phyloP scores from a whole-genome alignment of 495 filamentous ascomycete genomes.

The Chaetomium cochliodes region DNA sequence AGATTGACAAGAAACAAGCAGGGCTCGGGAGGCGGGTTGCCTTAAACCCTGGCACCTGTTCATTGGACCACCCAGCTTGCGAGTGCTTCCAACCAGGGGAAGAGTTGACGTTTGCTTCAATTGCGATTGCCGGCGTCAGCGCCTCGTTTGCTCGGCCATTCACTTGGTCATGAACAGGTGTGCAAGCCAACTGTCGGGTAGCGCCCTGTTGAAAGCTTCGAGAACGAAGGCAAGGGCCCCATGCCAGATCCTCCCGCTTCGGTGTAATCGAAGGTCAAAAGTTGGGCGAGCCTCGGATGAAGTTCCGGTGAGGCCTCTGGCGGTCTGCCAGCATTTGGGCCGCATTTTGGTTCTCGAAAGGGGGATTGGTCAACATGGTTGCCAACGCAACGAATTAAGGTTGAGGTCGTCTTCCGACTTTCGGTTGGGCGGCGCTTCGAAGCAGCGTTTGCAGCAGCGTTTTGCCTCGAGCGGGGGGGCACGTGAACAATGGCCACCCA shows the following conservation, averaged over 20 bases:
- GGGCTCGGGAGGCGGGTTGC: slow-evolving; percentile 25
- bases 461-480: slow-evolving; percentile 5
- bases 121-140: slow-evolving; percentile 5
- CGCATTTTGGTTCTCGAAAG: background rate
- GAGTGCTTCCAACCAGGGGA: background rate
- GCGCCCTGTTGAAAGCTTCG: background rate
- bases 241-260: background rate
- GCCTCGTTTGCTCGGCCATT: background rate
- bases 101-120: background rate
- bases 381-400: slow-evolving; percentile 13
- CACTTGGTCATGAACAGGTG: background rate
- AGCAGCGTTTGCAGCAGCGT: background rate
- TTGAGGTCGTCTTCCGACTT: background rate
- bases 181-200: background rate
- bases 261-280: background rate
- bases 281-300: background rate
- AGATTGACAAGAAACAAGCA: slow-evolving; percentile 28
- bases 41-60: background rate
- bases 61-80: slow-evolving; percentile 2
- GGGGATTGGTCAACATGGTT: slow-evolving; percentile 6
- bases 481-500: slow-evolving; percentile 12
- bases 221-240: background rate
- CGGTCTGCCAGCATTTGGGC: background rate
- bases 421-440: background rate
- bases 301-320: background rate